Evolutionary conservation across 2,329 filamentous ascomycete genomes (phyloP).

Genomic region (Hypomyces rosellus): DNA sequence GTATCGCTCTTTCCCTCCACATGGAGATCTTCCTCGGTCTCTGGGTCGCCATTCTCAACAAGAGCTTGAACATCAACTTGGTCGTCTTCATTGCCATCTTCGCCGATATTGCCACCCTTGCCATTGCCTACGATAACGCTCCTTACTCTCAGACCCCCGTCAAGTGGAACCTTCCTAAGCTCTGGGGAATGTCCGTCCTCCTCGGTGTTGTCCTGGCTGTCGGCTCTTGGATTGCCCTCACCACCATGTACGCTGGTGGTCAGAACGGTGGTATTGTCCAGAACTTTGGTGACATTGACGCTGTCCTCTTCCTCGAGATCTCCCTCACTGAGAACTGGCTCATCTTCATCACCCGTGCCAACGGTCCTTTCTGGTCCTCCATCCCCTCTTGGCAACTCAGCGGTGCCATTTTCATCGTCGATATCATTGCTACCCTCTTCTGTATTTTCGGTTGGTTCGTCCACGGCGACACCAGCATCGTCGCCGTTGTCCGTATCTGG

Average conservation of each 20-base stretch:
- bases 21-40: constrained; percentile 87
- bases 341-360: constrained; percentile 92
- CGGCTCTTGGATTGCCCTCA: constrained; percentile 84
- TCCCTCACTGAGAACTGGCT: constrained; percentile 92
- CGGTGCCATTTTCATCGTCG: constrained; percentile 73
- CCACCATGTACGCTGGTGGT: constrained; percentile 68
- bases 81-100: constrained; percentile 95
- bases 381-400: constrained; percentile 79
- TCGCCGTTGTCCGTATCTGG: constrained; percentile 83
- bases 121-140: constrained; percentile 90
- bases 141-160: constrained; percentile 80
- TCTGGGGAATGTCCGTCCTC: constrained; percentile 87
- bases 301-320: constrained; percentile 83
- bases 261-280: constrained; percentile 78
- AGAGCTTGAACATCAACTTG: constrained; percentile 75
- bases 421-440: constrained; percentile 80
- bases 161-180: constrained; percentile 92
- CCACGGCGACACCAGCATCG: constrained; percentile 61
- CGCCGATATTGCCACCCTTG: constrained; percentile 84
- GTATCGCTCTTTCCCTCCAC: constrained; percentile 86
- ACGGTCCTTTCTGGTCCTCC: constrained; percentile 87
- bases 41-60: constrained; percentile 85
- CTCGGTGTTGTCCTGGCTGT: constrained; percentile 74
- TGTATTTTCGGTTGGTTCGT: constrained; percentile 80
- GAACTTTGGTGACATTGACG: constrained; percentile 77